These are phyloP conservation scores for Trichoderma lentiforme DNA, from an alignment of 2,329 filamentous ascomycete species.

Conservation along the genomic window DNA sequence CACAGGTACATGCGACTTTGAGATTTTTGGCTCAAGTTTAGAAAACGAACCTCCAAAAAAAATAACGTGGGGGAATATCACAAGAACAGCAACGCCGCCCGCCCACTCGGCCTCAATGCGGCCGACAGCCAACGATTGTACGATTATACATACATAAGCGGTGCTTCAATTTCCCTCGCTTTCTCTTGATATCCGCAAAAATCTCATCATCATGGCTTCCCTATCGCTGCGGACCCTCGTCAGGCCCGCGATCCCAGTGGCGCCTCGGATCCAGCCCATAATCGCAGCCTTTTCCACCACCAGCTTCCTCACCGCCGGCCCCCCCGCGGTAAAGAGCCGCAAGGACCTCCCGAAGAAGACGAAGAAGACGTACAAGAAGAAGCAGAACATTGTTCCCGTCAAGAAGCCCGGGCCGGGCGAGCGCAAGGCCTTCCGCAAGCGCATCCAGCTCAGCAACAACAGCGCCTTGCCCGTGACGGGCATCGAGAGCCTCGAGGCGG, in stretches of 20 bases:
- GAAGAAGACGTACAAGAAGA: constrained; percentile 53
- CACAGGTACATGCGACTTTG: background rate
- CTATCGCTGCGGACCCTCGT: constrained; percentile 42
- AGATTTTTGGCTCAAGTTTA: constrained; percentile 16
- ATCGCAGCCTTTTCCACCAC: constrained; percentile 42
- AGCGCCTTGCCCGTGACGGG: constrained; percentile 79
- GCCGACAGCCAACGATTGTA: constrained; percentile 21
- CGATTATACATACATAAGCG: background rate
- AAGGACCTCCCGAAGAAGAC: constrained; percentile 37
- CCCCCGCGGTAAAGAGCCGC: constrained; percentile 33
- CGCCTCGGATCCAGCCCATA: constrained; percentile 34
- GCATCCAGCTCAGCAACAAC: constrained; percentile 88
- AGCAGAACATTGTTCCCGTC: constrained; percentile 39
- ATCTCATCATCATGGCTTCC: constrained; percentile 35
- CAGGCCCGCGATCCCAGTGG: constrained; percentile 33
- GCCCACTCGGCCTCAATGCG: constrained; percentile 30
- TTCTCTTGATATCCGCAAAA: background rate
- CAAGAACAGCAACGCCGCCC: constrained; percentile 25
- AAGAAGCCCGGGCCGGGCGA: constrained; percentile 70
- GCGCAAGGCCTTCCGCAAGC: constrained; percentile 81
- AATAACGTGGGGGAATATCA: constrained; percentile 5
- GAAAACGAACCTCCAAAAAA: constrained; percentile 23
- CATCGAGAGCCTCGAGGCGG: constrained; percentile 57
- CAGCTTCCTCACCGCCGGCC: constrained; percentile 29
- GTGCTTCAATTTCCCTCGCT: background rate